Percentiles rank a stretch among this genome's conserved stretches.
Evolutionary conservation across 345 rosid species (phyloP).

Genomic region (Eucalyptus camaldulensis): DNA sequence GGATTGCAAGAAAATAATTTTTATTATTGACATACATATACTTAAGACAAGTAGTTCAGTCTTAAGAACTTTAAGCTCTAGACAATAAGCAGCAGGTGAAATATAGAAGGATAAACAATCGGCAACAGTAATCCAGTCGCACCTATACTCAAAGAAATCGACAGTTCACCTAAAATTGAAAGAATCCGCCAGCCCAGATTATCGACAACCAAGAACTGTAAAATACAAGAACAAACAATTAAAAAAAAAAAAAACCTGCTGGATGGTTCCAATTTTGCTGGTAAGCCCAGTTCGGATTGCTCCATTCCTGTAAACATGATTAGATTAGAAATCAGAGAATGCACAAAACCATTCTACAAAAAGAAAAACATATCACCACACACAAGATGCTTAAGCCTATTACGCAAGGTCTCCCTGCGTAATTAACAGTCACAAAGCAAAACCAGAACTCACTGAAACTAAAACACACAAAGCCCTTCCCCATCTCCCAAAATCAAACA

Average conservation of each 20-base stretch:
- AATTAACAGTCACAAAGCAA: not conserved
- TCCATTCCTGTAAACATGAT: conserved; percentile 47
- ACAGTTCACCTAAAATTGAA: not conserved
- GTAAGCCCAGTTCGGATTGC: conserved; percentile 47
- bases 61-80: not conserved
- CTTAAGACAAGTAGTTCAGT: not conserved
- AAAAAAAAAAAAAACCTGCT: conserved; percentile 7
- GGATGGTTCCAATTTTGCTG: conserved; percentile 48
- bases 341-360: not conserved
- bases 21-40: not conserved
- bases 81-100: not conserved
- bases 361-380: not conserved
- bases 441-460: not conserved
- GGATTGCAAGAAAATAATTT: not conserved
- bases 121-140: not conserved
- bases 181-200: not conserved
- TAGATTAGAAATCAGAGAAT: not conserved
- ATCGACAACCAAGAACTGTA: not conserved
- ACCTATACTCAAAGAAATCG: not conserved
- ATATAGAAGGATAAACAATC: not conserved
- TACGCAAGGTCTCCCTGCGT: not conserved
- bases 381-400: not conserved
- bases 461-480: not conserved
- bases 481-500: not conserved
- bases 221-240: not conserved